A percentile compares a stretch with the other conserved stretches of the same genome.
phyloP scores from a whole-genome alignment of 352 stramenopile genomes.

The Pythium folliculosum region DNA sequence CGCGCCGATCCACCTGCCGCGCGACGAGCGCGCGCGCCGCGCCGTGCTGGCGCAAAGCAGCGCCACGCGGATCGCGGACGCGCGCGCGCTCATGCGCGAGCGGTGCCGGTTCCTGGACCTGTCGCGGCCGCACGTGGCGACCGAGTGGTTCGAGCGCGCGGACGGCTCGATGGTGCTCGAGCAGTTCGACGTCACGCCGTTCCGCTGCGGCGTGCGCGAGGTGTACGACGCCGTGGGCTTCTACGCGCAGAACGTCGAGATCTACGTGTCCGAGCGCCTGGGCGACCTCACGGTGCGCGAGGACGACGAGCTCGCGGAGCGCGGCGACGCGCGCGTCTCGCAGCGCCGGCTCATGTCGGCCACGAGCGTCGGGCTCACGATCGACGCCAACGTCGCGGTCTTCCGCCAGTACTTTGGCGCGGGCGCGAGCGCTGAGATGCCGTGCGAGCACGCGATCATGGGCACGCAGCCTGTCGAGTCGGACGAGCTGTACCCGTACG shows the following conservation, averaged over 20 bases:
- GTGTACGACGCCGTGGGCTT: slow-evolving; percentile 51
- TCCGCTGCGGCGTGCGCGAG: slow-evolving; percentile 34
- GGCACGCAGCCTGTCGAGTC: slow-evolving; percentile 25
- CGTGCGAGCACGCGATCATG: slow-evolving; percentile 10
- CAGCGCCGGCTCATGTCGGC: slow-evolving; percentile 47
- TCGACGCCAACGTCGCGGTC: slow-evolving; percentile 21
- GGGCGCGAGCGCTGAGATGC: slow-evolving; percentile 23
- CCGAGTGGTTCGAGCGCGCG: slow-evolving; percentile 39
- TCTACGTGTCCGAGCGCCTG: slow-evolving; percentile 28
- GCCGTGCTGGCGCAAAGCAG: slow-evolving; percentile 7
- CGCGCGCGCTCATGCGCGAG: slow-evolving; percentile 38
- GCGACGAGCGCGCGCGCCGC: slow-evolving; percentile 1
- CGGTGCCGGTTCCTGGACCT: slow-evolving; percentile 37
- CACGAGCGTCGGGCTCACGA: slow-evolving; percentile 12
- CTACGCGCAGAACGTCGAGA: slow-evolving; percentile 42
- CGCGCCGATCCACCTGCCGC: slow-evolving; percentile 18
- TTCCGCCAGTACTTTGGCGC: slow-evolving; percentile 24
- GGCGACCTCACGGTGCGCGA: slow-evolving; percentile 10
- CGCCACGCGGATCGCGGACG: slow-evolving; percentile 32
- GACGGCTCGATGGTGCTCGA: slow-evolving; percentile 37
- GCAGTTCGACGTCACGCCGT: slow-evolving; percentile 52
- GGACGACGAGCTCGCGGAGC: not conserved
- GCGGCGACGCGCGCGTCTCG: slow-evolving; percentile 21
- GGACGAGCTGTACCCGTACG: slow-evolving; percentile 50
- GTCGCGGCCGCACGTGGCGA: slow-evolving; percentile 37